Evolutionary conservation across 1,284 basidiomycete species (phyloP).

Genomic region (Marasmius sp.): DNA sequence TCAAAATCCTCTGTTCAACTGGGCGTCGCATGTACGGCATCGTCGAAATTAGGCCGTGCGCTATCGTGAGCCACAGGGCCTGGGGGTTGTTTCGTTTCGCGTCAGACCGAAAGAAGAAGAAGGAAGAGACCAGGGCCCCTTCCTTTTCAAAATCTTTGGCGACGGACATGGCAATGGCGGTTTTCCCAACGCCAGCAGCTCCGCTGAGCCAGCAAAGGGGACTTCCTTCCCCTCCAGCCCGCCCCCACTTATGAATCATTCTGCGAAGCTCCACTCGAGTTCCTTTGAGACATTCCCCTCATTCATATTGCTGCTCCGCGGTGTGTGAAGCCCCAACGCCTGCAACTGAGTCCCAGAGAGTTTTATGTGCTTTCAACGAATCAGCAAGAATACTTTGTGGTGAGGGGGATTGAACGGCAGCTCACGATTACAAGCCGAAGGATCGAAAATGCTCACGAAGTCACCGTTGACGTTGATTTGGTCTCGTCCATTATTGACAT

Average conservation of each 20-base stretch:
- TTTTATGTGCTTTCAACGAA: neutral
- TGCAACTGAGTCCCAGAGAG: neutral
- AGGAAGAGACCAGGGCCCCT: slow-evolving; percentile 9
- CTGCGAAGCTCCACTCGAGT: slow-evolving; percentile 14
- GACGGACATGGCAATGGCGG: slow-evolving; percentile 18
- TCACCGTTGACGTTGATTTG: no score
- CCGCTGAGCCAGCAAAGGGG: slow-evolving; percentile 17
- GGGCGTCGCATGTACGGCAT: neutral
- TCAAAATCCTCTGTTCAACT: neutral
- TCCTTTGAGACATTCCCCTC: slow-evolving; percentile 9
- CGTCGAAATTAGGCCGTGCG: neutral
- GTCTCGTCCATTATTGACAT: no score
- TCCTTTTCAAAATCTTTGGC: slow-evolving; percentile 5
- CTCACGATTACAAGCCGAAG: no score
- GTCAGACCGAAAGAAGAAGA: slow-evolving; percentile 14
- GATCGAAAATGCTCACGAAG: no score
- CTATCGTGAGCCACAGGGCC: slow-evolving; percentile 3
- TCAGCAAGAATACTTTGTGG: no score
- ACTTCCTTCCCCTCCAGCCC: neutral
- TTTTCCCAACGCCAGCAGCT: slow-evolving; percentile 17
- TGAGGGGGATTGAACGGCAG: no score
- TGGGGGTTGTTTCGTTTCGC: neutral
- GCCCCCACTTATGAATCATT: slow-evolving; percentile 12
- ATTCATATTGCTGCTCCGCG: neutral
- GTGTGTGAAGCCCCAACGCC: neutral